These are phyloP conservation scores for Kockovaella imperatae DNA, from an alignment of 768 basidiomycete genomes.

Conservation along the genomic window DNA sequence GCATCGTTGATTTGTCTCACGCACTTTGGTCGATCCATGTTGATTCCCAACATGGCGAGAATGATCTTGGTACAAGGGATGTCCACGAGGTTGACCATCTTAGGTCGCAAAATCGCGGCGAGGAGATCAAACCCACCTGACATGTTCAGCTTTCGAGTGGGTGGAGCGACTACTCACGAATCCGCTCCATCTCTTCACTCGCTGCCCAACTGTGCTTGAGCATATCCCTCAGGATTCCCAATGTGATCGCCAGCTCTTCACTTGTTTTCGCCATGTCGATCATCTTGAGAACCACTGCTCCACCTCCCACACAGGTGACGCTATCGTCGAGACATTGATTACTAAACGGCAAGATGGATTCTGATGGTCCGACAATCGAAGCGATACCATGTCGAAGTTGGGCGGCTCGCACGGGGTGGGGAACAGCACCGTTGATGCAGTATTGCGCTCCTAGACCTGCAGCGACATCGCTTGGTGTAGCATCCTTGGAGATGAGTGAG, in stretches of 20 bases:
- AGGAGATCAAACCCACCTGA: conserved; percentile 83
- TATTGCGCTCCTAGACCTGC: background rate
- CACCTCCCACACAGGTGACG: conserved; percentile 76
- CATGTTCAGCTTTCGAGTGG: background rate
- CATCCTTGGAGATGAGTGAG: conserved; percentile 25
- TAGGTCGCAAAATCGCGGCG: conserved; percentile 61
- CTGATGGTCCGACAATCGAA: conserved; percentile 23
- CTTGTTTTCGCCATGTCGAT: conserved; percentile 70
- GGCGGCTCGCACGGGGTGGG: conserved; percentile 21
- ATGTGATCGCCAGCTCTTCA: conserved; percentile 65
- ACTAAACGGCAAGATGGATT: too few relatives aligned
- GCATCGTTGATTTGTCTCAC: conserved; percentile 25
- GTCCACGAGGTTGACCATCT: conserved; percentile 63
- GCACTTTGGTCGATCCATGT: conserved; percentile 72
- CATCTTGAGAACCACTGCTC: conserved; percentile 62
- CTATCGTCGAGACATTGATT: conserved; percentile 58
- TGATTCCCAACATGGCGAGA: conserved; percentile 78
- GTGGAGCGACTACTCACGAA: conserved; percentile 54
- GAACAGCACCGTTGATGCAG: conserved; percentile 30
- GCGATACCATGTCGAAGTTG: conserved; percentile 22
- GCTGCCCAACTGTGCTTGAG: conserved; percentile 82
- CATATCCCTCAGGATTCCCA: conserved; percentile 67
- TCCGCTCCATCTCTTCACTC: conserved; percentile 85
- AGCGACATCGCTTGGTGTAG: background rate
- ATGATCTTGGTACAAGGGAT: conserved; percentile 71